Evolutionary conservation across 2,329 filamentous ascomycete genomes (phyloP).

Genomic region (Hypomyces perniciosus): DNA sequence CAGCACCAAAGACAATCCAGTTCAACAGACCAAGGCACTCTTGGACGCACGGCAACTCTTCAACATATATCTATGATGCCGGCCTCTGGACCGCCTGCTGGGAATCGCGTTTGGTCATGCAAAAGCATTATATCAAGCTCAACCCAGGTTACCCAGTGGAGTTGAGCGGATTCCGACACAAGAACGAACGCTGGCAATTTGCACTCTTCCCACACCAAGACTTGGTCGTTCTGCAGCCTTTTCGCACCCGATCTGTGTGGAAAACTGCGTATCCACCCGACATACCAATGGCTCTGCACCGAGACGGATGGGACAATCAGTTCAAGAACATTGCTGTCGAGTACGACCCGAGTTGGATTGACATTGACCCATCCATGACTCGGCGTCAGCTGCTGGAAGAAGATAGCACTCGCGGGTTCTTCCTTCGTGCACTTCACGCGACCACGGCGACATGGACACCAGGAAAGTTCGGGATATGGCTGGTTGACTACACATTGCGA

Average conservation of each 20-base stretch:
- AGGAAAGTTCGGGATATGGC: neutral
- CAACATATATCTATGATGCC: slow-evolving; percentile 10
- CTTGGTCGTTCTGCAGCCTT: neutral
- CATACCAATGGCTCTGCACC: neutral
- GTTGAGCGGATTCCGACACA: neutral
- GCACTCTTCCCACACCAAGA: neutral
- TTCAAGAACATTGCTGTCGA: neutral
- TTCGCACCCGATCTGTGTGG: neutral
- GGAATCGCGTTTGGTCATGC: slow-evolving; percentile 8
- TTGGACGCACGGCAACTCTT: slow-evolving; percentile 5
- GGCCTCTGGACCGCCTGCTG: slow-evolving; percentile 10
- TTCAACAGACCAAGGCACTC: neutral
- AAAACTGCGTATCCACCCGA: neutral
- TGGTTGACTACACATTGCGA: neutral
- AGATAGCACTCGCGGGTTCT: neutral
- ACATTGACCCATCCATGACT: no score
- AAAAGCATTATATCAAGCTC: neutral
- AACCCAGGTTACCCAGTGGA: neutral
- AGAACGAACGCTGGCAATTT: neutral
- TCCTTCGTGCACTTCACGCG: neutral
- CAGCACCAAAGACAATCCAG: neutral
- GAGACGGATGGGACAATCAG: neutral
- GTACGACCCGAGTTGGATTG: neutral
- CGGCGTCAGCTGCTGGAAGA: neutral
- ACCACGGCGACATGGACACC: neutral